phyloP scores from a whole-genome alignment of 2,329 filamentous ascomycete species.

The Pseudogymnoascus sp. region DNA sequence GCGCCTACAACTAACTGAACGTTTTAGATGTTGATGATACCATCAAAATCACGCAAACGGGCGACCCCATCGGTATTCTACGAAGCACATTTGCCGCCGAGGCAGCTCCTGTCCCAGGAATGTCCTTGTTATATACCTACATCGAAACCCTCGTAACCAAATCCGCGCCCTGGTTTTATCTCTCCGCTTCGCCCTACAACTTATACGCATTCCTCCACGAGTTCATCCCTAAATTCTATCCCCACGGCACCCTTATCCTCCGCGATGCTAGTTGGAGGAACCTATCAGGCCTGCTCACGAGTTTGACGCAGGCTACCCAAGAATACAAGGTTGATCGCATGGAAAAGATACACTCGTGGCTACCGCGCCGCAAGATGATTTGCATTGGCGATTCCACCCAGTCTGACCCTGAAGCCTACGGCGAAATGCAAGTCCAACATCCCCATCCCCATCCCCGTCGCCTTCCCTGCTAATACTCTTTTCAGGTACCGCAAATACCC shows the following conservation, averaged over 20 bases:
- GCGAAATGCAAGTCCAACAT: conserved; percentile 55
- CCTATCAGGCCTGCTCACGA: conserved; percentile 68
- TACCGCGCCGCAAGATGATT: conserved; percentile 72
- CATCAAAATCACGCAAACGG: conserved; percentile 84
- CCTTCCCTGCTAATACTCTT: conserved; percentile 11
- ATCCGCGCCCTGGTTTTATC: conserved; percentile 78
- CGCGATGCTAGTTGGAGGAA: conserved; percentile 84
- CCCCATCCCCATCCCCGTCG: neutral
- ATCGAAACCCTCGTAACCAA: conserved; percentile 48
- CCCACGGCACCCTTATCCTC: conserved; percentile 72
- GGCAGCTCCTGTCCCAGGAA: conserved; percentile 64
- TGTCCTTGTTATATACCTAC: conserved; percentile 75
- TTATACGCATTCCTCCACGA: conserved; percentile 77
- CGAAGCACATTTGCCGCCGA: conserved; percentile 75
- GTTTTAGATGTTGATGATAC: conserved; percentile 80
- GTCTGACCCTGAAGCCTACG: conserved; percentile 84
- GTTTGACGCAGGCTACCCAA: conserved; percentile 72
- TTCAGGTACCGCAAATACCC: conserved; percentile 54
- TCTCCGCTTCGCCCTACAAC: conserved; percentile 91
- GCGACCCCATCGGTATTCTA: conserved; percentile 72
- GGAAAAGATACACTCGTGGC: conserved; percentile 67
- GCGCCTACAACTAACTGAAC: neutral
- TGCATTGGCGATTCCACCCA: conserved; percentile 89
- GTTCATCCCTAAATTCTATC: conserved; percentile 67
- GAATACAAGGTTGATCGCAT: conserved; percentile 81